Evolutionary conservation across 1,139 yeast genomes (phyloP), one percentile per base, ranked within the genome.

Genomic region (Taphrina flavorubra): DNA sequence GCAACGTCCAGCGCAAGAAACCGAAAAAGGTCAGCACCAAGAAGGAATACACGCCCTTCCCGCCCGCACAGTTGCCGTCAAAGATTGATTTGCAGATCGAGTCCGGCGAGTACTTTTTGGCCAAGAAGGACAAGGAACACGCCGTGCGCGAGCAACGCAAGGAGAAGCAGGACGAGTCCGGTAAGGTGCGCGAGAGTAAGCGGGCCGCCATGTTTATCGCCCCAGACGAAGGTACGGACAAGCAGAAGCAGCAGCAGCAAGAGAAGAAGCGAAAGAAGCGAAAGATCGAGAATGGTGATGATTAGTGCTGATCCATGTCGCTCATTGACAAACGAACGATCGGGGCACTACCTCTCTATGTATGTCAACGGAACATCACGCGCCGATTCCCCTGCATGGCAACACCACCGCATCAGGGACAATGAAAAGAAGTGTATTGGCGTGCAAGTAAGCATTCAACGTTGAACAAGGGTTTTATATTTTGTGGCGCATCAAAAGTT

Each of bases 1-100:
- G 94, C 77, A 92, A 92, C 75, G 97, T 94, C 73, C 96, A 96
- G 57, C 87, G 99, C 77, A 90, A 90, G 88, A 88, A 87, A 83
- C 90, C 94, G 72, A 87, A 86, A 81, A 85, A 84, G 78, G 79
- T 81, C 72, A 84, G 81, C 74, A 90, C 88, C 78, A 89, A 89
- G 89, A 91, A 87, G 80, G 88, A 86, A 2, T 94, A 94, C 85
- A 94, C 99, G 42, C 99, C 99, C 77, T 95, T 95, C 92, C 99
- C 99, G 80, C 99, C 99, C 74, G 90, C 91, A 70, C 99, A 91
- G 80, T 85, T 86, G 74, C 99, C 98, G 77, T 88, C 99, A 83
- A 92, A 94, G 89, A 84, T 95, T 79, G 99, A 95, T 85, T 82
- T 92, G 78, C 96, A 92, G 81, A 92, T 95, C 80, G 99, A 94